Conservation (phyloP, 2,329 filamentous ascomycete genomes). For the Aspergillus phoenicis region DNA sequence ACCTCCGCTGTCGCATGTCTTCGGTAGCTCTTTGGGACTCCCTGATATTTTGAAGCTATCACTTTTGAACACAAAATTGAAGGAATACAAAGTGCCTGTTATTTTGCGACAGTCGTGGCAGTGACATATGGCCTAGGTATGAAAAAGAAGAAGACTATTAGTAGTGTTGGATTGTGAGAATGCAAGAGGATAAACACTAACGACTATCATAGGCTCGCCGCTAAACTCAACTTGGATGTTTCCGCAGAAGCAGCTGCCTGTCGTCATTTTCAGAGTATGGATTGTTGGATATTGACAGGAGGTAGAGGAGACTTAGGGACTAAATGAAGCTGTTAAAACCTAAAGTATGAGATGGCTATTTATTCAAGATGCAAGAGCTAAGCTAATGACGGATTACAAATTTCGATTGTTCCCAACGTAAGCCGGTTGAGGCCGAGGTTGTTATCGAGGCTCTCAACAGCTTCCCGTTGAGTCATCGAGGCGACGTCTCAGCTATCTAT, state of each 20-base stretch:
- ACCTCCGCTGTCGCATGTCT: conserved; percentile 41
- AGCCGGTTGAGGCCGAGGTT: no score
- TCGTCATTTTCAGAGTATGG: conserved; percentile 26
- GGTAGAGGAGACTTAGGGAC: no score
- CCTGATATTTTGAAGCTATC: conserved; percentile 34
- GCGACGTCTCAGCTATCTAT: no score
- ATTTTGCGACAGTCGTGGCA: conserved; percentile 46
- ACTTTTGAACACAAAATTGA: conserved; percentile 35
- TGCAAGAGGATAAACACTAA: conserved; percentile 20
- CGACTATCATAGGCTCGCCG: conserved; percentile 33
- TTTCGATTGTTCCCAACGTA: no score
- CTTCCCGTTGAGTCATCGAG: no score
- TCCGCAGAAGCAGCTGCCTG: conserved; percentile 42
- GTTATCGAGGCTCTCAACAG: no score
- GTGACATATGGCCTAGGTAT: conserved; percentile 38
- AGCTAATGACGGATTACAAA: no score
- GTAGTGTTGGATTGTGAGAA: background rate
- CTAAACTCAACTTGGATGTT: conserved; percentile 38
- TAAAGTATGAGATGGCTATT: no score
- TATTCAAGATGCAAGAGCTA: no score
- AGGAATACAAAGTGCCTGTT: conserved; percentile 33
- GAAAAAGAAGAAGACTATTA: conserved; percentile 1
- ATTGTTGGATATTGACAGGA: background rate
- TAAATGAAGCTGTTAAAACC: no score
- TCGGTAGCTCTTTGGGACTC: conserved; percentile 38